Evolutionary conservation across 2,329 filamentous ascomycete species (phyloP).

Genomic region (Didymella exigua): DNA sequence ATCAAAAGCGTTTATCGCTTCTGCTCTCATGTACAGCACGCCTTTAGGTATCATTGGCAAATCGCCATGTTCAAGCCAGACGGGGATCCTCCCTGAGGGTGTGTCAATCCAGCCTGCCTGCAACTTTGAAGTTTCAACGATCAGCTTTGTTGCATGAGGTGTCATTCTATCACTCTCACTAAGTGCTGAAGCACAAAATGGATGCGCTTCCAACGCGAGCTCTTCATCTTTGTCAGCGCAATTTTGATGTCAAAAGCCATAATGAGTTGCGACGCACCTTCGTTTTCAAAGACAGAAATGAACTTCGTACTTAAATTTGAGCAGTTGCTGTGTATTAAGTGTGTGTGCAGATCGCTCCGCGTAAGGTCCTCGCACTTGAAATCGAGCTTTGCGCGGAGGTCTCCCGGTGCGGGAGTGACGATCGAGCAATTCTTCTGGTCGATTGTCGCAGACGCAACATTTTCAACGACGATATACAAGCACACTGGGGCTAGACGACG

Average conservation of each 20-base stretch:
- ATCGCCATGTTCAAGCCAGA: constrained; percentile 11
- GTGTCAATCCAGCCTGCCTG: not conserved
- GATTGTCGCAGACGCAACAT: not conserved
- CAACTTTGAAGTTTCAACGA: not conserved
- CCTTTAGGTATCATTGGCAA: constrained; percentile 5
- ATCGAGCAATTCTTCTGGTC: not conserved
- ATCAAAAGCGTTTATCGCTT: constrained; percentile 1
- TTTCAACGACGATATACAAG: not conserved
- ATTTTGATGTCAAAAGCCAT: not conserved
- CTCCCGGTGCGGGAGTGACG: not conserved
- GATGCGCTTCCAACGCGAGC: not conserved
- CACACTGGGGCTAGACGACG: not conserved
- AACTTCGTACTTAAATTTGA: not conserved
- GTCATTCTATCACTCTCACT: too few relatives aligned
- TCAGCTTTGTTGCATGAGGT: not conserved
- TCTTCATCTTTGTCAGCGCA: not conserved
- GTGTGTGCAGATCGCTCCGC: not conserved
- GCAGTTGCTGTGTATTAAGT: not conserved
- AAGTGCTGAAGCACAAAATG: not conserved
- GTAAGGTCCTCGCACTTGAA: not conserved
- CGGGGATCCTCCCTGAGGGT: not conserved
- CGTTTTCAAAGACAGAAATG: constrained; percentile 2
- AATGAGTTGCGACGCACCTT: not conserved
- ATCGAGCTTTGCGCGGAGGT: not conserved
- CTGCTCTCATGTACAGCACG: not conserved